phyloP scores from a whole-genome alignment of 83 land plant genomes.

The Diphasiastrum complanatum region DNA sequence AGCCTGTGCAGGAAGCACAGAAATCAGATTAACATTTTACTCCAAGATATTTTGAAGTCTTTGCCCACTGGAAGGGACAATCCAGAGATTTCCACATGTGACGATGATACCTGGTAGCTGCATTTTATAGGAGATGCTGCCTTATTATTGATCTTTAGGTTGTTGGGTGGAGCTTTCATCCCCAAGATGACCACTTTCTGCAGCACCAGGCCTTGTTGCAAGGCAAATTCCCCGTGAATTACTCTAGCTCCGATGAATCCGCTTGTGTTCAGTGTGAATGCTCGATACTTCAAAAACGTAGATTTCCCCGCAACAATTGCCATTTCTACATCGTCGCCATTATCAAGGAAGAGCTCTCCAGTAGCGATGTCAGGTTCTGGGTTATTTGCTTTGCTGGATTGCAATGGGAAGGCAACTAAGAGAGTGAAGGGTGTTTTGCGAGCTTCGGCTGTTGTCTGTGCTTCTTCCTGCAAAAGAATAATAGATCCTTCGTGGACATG shows the following conservation, averaged over 20 bases:
- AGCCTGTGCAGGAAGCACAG: no score
- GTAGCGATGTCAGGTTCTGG: background rate
- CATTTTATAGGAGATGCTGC: background rate
- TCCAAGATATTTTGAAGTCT: slow-evolving; percentile 13
- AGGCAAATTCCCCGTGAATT: slow-evolving; percentile 16
- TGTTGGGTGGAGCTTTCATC: no score
- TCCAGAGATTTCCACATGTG: slow-evolving; percentile 8
- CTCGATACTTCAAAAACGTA: slow-evolving; percentile 39
- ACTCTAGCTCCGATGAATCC: slow-evolving; percentile 5
- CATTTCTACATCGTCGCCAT: slow-evolving; percentile 20
- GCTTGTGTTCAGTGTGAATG: background rate
- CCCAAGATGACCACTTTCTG: slow-evolving; percentile 20
- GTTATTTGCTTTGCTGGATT: slow-evolving; percentile 4
- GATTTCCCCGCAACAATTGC: slow-evolving; percentile 4
- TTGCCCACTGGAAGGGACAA: slow-evolving; percentile 17
- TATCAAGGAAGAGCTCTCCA: slow-evolving; percentile 16
- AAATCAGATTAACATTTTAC: no score
- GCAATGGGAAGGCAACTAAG: slow-evolving; percentile 14
- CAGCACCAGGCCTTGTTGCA: slow-evolving; percentile 9
- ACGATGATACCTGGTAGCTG: background rate
- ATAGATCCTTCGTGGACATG: slow-evolving; percentile 22
- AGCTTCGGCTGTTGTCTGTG: slow-evolving; percentile 5
- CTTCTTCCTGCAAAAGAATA: slow-evolving; percentile 22
- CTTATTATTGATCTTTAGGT: slow-evolving; percentile 1
- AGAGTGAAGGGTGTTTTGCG: slow-evolving; percentile 21